A percentile compares a stretch with the other conserved stretches of the same genome.
These are phyloP conservation scores for Fonsecaea pedrosoi DNA, from an alignment of 2,329 filamentous ascomycete species.

Conservation along the genomic window DNA sequence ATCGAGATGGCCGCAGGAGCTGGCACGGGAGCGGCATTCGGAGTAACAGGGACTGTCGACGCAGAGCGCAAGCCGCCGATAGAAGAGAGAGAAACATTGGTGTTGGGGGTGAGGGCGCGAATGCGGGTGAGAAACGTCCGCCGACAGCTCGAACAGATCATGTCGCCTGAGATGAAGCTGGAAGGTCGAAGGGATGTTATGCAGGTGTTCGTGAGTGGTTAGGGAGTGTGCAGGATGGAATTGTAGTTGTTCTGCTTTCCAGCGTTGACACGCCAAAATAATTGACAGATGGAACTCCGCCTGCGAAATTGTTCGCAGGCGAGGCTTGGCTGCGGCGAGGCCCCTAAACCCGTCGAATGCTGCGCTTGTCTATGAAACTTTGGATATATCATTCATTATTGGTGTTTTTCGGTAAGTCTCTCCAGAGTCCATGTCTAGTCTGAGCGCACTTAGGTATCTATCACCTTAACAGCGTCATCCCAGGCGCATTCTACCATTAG, in stretches of 20 bases:
- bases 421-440: neutral
- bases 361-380: neutral
- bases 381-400: neutral
- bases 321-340: neutral
- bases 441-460: neutral
- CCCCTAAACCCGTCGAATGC: neutral
- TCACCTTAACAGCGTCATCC: neutral
- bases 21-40: slow-evolving; percentile 33
- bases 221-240: neutral
- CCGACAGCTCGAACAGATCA: slow-evolving; percentile 40
- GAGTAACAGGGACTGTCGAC: slow-evolving; percentile 32
- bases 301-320: slow-evolving; percentile 1
- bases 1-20: slow-evolving; percentile 31
- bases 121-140: slow-evolving; percentile 32
- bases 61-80: slow-evolving; percentile 21
- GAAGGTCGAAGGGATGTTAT: neutral
- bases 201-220: neutral
- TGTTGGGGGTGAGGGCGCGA: slow-evolving; percentile 10
- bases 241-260: slow-evolving; percentile 2
- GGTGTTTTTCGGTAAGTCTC: neutral
- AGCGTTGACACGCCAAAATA: slow-evolving; percentile 2
- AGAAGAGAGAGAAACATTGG: slow-evolving; percentile 7
- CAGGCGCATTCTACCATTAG: neutral
- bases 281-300: neutral
- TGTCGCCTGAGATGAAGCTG: slow-evolving; percentile 12